Conservation (phyloP, 768 basidiomycete genomes). For the Chlorophyllum brunneum region DNA sequence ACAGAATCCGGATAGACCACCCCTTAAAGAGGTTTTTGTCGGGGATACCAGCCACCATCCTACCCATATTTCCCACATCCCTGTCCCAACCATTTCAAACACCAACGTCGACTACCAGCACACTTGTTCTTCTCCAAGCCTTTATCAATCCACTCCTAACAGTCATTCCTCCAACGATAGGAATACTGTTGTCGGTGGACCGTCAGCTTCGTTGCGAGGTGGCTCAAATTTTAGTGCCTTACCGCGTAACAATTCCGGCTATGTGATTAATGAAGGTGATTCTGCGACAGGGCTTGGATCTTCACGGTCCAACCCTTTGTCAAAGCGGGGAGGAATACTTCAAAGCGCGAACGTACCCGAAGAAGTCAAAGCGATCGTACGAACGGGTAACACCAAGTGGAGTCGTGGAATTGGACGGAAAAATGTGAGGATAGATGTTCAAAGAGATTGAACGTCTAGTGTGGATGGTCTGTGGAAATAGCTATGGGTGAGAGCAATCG, state of each 20-base stretch:
- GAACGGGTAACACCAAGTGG: background rate
- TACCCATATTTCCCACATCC: background rate
- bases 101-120: background rate
- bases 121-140: background rate
- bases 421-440: background rate
- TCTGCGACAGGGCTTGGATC: background rate
- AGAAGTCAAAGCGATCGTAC: background rate
- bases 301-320: background rate
- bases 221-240: background rate
- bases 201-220: background rate
- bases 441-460: no score
- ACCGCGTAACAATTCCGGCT: background rate
- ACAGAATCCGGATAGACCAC: background rate
- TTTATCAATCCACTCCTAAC: background rate
- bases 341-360: background rate
- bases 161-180: background rate
- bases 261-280: background rate
- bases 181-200: no score
- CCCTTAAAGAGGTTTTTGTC: background rate
- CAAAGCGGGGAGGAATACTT: background rate
- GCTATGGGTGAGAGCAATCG: no score
- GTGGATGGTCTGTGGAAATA: no score
- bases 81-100: background rate
- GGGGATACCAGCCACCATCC: background rate
- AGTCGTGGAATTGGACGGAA: background rate